phyloP scores from a whole-genome alignment of 768 basidiomycete genomes.

The Erythrobasidium yunnanense region DNA sequence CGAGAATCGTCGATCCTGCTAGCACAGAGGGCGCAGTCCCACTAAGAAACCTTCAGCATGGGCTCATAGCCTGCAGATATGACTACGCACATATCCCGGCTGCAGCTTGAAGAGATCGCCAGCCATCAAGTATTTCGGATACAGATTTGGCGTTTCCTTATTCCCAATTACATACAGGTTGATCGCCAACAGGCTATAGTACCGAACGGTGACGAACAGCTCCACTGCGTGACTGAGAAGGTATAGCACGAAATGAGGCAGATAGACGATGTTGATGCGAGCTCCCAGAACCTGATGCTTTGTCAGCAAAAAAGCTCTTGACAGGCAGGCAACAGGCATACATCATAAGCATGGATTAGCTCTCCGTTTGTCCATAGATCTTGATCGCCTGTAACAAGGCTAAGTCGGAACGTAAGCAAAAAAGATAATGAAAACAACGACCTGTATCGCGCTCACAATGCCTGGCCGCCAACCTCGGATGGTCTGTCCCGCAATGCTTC shows the following conservation, averaged over 20 bases:
- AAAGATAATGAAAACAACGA: background rate
- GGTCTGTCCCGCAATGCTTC: background rate
- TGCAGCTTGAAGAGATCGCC: background rate
- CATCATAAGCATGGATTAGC: constrained; percentile 1
- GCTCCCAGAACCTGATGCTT: background rate
- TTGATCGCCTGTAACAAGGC: constrained; percentile 18
- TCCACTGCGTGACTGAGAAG: constrained; percentile 8
- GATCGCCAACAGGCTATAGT: background rate
- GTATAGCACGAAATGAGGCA: background rate
- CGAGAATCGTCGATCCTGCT: constrained; percentile 5
- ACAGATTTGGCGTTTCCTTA: background rate
- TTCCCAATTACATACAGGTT: background rate
- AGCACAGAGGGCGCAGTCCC: constrained; percentile 1
- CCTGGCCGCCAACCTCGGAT: background rate
- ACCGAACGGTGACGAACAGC: background rate
- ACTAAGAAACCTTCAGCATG: too few relatives aligned
- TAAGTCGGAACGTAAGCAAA: background rate
- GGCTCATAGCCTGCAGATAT: background rate
- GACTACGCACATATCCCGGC: constrained; percentile 6
- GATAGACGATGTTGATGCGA: background rate
- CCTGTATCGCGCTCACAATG: background rate
- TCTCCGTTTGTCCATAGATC: constrained; percentile 1
- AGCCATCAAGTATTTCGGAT: constrained; percentile 2
- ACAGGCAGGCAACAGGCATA: too few relatives aligned
- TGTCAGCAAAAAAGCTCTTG: background rate